A percentile compares a stretch with the other conserved stretches of the same genome.
These are phyloP conservation scores for Ophiostoma tasmaniense DNA, from an alignment of 2,329 filamentous ascomycete genomes.

Conservation along the genomic window DNA sequence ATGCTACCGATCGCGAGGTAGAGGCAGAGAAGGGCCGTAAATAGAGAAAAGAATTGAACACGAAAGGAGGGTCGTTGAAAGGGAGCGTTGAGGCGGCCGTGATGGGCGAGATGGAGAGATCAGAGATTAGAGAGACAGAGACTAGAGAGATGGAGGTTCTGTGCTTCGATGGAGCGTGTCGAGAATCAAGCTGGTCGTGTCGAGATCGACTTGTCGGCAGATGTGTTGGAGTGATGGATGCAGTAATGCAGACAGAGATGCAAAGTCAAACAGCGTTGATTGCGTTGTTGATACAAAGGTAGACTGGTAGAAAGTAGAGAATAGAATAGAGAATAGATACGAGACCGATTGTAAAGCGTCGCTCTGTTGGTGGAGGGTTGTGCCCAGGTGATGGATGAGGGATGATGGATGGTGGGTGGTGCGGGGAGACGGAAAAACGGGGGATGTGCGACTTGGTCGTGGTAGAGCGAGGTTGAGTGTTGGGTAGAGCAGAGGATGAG, in stretches of 20 bases:
- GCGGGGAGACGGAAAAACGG: conserved; percentile 9
- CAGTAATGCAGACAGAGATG: neutral
- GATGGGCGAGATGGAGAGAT: neutral
- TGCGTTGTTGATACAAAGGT: too few species aligned
- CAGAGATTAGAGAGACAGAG: too few species aligned
- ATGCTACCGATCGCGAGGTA: conserved; percentile 21
- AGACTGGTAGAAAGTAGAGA: neutral
- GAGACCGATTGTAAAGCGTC: conserved; percentile 1
- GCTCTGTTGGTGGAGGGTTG: conserved; percentile 7
- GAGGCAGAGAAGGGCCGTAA: conserved; percentile 10
- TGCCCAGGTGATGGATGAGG: conserved; percentile 7
- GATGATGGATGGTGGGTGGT: conserved; percentile 6
- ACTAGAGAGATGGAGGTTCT: too few species aligned
- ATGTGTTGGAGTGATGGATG: neutral
- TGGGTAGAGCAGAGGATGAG: too few species aligned
- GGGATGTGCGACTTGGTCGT: conserved; percentile 6
- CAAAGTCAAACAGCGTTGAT: neutral
- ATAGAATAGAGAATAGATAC: too few species aligned
- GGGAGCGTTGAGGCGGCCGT: conserved; percentile 26
- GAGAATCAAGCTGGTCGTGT: neutral
- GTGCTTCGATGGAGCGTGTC: too few species aligned
- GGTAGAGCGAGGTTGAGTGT: too few species aligned
- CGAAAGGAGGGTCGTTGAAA: conserved; percentile 21
- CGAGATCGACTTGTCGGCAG: neutral
- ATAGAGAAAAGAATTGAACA: too few species aligned